phyloP scores from a whole-genome alignment of 768 basidiomycete species.

The Tylopilus sp. region DNA sequence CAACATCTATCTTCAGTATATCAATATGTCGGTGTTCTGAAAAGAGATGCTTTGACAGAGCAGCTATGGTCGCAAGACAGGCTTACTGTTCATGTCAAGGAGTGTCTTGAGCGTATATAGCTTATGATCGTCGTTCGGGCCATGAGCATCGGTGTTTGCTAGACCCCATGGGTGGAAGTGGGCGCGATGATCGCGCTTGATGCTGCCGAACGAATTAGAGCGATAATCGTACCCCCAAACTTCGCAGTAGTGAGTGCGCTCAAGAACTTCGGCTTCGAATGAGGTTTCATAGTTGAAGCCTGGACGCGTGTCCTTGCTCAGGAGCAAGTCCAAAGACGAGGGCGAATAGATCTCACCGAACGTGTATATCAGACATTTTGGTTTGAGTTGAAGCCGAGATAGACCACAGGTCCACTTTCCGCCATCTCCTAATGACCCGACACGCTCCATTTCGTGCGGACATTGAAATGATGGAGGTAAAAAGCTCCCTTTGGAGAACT shows the following conservation, averaged over 20 bases:
- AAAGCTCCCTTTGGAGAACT: slow-evolving; percentile 38
- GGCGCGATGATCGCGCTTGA: slow-evolving; percentile 34
- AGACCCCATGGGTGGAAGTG: slow-evolving; percentile 43
- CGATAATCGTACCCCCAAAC: slow-evolving; percentile 61
- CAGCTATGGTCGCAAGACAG: background rate
- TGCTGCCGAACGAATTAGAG: slow-evolving; percentile 32
- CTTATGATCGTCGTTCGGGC: slow-evolving; percentile 29
- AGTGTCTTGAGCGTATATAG: slow-evolving; percentile 45
- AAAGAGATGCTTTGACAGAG: background rate
- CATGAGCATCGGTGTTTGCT: slow-evolving; percentile 36
- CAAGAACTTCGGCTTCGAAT: slow-evolving; percentile 58
- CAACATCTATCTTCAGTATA: slow-evolving; percentile 45
- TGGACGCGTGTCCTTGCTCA: slow-evolving; percentile 7
- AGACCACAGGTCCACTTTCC: slow-evolving; percentile 72
- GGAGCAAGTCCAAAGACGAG: background rate
- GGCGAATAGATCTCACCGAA: slow-evolving; percentile 39
- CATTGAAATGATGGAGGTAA: slow-evolving; percentile 43
- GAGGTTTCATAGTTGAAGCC: slow-evolving; percentile 60
- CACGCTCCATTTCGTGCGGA: slow-evolving; percentile 41
- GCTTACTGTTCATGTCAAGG: slow-evolving; percentile 41
- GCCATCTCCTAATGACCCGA: slow-evolving; percentile 57
- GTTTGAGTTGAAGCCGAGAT: slow-evolving; percentile 49
- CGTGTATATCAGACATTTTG: slow-evolving; percentile 58
- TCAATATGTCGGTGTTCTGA: slow-evolving; percentile 38
- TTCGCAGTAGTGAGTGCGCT: slow-evolving; percentile 44